Conservation (phyloP, 2,329 filamentous ascomycete species). For the Apiospora phragmitis region DNA sequence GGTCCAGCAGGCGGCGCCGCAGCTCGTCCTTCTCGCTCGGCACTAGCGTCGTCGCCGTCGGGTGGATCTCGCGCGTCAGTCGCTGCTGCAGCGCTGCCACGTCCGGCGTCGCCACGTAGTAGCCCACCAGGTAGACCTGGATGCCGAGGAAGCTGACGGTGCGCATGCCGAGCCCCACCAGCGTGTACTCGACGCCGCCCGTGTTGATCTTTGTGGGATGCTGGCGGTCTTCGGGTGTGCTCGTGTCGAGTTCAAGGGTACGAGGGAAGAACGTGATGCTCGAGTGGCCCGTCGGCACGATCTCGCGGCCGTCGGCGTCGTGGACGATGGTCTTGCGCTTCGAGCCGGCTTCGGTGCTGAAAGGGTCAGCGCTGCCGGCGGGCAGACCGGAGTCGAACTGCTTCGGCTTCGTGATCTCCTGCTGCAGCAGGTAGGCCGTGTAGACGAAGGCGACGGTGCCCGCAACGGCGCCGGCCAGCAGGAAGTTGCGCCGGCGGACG, state of each 20-base stretch:
- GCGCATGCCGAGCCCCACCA: conserved; percentile 84
- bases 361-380: conserved; percentile 39
- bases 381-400: conserved; percentile 44
- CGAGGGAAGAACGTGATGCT: conserved; percentile 80
- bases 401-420: conserved; percentile 39
- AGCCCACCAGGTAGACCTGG: conserved; percentile 91
- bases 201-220: background rate
- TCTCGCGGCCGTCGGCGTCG: conserved; percentile 68
- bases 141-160: conserved; percentile 88
- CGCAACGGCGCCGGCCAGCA: conserved; percentile 50
- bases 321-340: conserved; percentile 62
- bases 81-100: conserved; percentile 77
- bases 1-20: conserved; percentile 68
- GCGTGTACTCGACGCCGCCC: conserved; percentile 70
- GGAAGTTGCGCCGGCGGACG: conserved; percentile 50
- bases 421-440: conserved; percentile 40
- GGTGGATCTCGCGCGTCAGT: conserved; percentile 74
- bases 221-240: conserved; percentile 32
- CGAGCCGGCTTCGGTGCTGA: conserved; percentile 49
- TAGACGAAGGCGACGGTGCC: conserved; percentile 52
- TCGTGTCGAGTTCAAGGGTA: conserved; percentile 58
- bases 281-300: conserved; percentile 79
- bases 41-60: conserved; percentile 79
- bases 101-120: conserved; percentile 85
- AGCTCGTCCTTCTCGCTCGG: conserved; percentile 77